Base-by-base conservation (phyloP, 2,329 filamentous ascomycete species). In the Annulohypoxylon truncatum region DNA sequence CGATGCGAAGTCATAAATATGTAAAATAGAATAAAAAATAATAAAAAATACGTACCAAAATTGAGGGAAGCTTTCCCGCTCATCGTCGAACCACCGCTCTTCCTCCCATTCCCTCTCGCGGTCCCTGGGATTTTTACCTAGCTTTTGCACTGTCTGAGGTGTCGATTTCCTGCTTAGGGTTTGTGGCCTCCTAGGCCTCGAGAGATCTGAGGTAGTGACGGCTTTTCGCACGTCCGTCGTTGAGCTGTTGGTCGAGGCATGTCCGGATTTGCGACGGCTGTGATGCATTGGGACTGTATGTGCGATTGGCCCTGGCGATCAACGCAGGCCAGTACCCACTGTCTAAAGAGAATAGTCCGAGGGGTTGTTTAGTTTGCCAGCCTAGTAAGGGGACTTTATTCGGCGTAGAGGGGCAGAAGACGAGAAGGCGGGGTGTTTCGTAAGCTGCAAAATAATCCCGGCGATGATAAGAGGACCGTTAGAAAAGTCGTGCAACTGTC, bases 1-100 rank as follows among this genome's bases (percentile, higher is more conserved):
- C 44, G 55, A 44, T 66, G 47, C 28, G 15, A 57, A 63, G 31
- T 29, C 56, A 33, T 59, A 46, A 50, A 62, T 35, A 46, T 20
- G 50, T n/a, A 47, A 46, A 33, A 35, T 8, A 40, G 42, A 54
- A 62, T 22, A 46, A 62, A 61, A 55, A 54, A 62, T 22, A 46
- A 62, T 60, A 55, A 57, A 70, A 42, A 42, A 68, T 61, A 84
- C 86, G 62, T 83, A 90, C 88, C 88, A 90, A 74, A 83, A 90
- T 75, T 89, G 87, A 20, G 87, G 87, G 68, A 90, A 90, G 77
- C 84, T 88, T 73, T 90, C 87, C 59, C 86, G 81, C 73, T 88
- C 87, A 58, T 89, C 84, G 56, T 86, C 83, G 75, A 81, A 86
- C 75, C 81, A 82, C 51, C 77, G 78, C 64, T 82, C 79, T 33